phyloP scores from a whole-genome alignment of 768 basidiomycete species.

The Chiua virens region DNA sequence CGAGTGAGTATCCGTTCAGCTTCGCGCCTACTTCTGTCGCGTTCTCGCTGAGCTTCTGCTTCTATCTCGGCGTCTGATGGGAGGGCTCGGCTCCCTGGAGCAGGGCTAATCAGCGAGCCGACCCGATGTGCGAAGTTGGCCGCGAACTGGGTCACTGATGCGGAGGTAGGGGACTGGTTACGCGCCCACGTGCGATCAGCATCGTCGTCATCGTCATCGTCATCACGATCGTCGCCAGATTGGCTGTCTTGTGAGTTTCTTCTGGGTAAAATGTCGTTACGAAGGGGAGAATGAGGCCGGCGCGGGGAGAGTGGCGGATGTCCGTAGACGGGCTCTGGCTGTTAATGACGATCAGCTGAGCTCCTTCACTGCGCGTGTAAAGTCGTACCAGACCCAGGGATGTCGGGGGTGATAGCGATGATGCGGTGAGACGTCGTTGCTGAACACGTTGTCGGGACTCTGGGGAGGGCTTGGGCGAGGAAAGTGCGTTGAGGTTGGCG shows the following conservation, averaged over 20 bases:
- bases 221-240: constrained; percentile 42
- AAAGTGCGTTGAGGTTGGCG: constrained; percentile 32
- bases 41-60: constrained; percentile 75
- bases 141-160: constrained; percentile 74
- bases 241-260: constrained; percentile 53
- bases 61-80: constrained; percentile 80
- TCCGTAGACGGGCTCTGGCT: constrained; percentile 48
- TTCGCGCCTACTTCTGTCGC: constrained; percentile 72
- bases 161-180: constrained; percentile 55
- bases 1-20: constrained; percentile 73
- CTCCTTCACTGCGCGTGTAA: constrained; percentile 1
- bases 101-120: constrained; percentile 61
- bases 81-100: constrained; percentile 42
- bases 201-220: constrained; percentile 36
- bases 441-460: constrained; percentile 18
- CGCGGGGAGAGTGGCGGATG: constrained; percentile 32
- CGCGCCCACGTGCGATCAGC: constrained; percentile 29
- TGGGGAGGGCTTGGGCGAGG: constrained; percentile 26
- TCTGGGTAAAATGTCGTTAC: constrained; percentile 55
- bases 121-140: constrained; percentile 74
- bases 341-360: constrained; percentile 12
- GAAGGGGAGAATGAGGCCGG: constrained; percentile 71
- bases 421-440: constrained; percentile 39
- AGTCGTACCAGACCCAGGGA: constrained; percentile 41
- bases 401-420: constrained; percentile 39